Base-by-base conservation (phyloP, 139 green algal genomes). In the Yamagishiella unicocca region DNA sequence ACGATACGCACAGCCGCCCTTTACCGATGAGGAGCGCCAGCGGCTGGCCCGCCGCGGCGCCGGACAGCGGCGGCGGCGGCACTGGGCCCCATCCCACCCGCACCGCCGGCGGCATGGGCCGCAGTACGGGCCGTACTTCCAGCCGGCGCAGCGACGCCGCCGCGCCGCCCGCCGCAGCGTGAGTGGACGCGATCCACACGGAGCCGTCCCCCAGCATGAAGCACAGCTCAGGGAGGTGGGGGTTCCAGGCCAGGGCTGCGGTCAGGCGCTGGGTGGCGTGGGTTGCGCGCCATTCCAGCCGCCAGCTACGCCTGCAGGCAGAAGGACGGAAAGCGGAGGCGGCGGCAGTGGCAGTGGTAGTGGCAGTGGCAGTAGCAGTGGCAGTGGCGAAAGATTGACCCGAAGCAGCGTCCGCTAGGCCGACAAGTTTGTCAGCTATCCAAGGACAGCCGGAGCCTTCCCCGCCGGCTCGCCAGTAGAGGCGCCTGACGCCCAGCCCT, bases 211-310 rank as follows among this genome's bases (percentile, higher is more conserved):
- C 35, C 21, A 46, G 4, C 64, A 55, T 27, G 21, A 87, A 53
- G 1, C 64, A 64, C 31, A 87, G 43, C 66, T 87, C 81, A 4
- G 66, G 81, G 27, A 87, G 42, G 43, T 79, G 64, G 33, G 66
- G 81, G 81, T 70, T 87, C 66, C 64, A 75, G 43, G 66, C 64
- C 22, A 87, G 4, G 22, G 22, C 45, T 10, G 81, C 64, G 8
- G 67, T 87, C 58, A 46, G 45, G 46, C 45, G 64, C 38, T 33
- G 8, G 6, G 66, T 78, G 40, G 35, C 1, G 66, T 64, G 42
- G 35, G 9, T 31, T 31, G 45, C 81, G 33, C 81, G 81, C 81
- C 81, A 87, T 66, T 87, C 81, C 45, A 87, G 62, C 4, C 81
- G 64, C 81, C 81, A 87, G 66, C 66, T 79, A 35, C 64, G 64